Evolutionary conservation across 192 early-diverging fungal species (phyloP), one percentile per base, ranked within the genome.

Genomic region (Umbelopsis ramanniana): DNA sequence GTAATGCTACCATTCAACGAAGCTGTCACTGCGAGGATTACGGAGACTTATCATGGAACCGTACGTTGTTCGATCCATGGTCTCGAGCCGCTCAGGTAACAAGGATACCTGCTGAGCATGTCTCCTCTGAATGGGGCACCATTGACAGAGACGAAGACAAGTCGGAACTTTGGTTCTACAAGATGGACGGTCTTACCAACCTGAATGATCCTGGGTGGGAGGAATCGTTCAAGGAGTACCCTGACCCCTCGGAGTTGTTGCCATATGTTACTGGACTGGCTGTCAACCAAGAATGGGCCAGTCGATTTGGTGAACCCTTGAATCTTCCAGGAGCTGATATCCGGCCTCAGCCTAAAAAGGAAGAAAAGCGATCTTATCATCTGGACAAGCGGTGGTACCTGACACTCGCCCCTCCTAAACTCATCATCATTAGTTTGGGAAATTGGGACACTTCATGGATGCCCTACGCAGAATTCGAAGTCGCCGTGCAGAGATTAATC

Each of bases 391-490:
- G 57, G 2, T 63, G 57, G 57, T 63, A 63, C 26, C 17, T 63
- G 4, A 63, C 57, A 3, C 33, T 38, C 2, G 33, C 26, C 12
- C 71, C 38, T 10, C 78, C 80, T 9, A 37, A 73, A 46, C 68
- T 43, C 26, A 21, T 80, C 2, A 74, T 87, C 3, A 48, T 87
- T 35, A 80, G 82, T n/a, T 68, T 87, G 54, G 81, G 74, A 5
- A 85, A 85, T 57, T 87, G 86, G 86, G 86, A 87, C 50, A 54
- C 81, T 0, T 82, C 86, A 3, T 87, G 81, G 63, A 55, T 68
- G 46, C 66, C 74, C 7, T 75, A 76, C 12, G 63, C 23, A 19
- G 68, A 72, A 12, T 87, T 77, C 72, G 40, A 76, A 0, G 14
- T 14, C 0, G 72, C 79, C 46, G 35, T 85, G 4, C 55, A 60